These are phyloP conservation scores for Talaromyces adpressus DNA, from an alignment of 495 filamentous ascomycete species.

Conservation along the genomic window DNA sequence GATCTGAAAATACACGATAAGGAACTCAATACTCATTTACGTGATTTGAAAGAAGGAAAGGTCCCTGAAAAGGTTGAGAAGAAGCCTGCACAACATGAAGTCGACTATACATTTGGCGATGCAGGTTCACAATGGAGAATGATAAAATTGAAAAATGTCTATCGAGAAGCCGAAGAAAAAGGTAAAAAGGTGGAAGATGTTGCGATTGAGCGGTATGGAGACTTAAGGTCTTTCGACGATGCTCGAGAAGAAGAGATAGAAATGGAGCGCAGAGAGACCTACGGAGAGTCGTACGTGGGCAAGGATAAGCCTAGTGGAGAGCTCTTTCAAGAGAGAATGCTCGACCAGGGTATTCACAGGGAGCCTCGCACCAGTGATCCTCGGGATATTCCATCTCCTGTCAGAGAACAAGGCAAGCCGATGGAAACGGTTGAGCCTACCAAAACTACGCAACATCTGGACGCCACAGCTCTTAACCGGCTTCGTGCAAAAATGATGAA, in stretches of 20 bases:
- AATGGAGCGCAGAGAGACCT: slow-evolving; percentile 73
- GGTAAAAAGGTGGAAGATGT: slow-evolving; percentile 68
- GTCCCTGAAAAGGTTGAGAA: slow-evolving; percentile 42
- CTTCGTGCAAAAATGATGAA: slow-evolving; percentile 92
- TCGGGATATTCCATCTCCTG: slow-evolving; percentile 20
- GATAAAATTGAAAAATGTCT: slow-evolving; percentile 85
- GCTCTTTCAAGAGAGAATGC: slow-evolving; percentile 68
- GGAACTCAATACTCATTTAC: slow-evolving; percentile 72
- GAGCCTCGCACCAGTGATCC: slow-evolving; percentile 9
- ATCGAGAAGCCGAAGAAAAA: slow-evolving; percentile 68
- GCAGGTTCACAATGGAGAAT: slow-evolving; percentile 88
- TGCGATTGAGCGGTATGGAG: slow-evolving; percentile 74
- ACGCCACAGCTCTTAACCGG: slow-evolving; percentile 77
- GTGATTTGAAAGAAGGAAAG: slow-evolving; percentile 53
- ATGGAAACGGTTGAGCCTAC: slow-evolving; percentile 35
- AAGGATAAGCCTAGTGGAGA: slow-evolving; percentile 88
- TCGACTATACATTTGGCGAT: slow-evolving; percentile 86
- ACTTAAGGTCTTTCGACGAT: slow-evolving; percentile 80
- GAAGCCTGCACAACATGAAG: slow-evolving; percentile 51
- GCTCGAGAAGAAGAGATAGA: slow-evolving; percentile 94
- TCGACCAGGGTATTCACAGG: slow-evolving; percentile 39
- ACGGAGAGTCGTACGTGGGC: slow-evolving; percentile 78
- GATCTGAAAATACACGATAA: slow-evolving; percentile 72
- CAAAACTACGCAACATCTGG: slow-evolving; percentile 43
- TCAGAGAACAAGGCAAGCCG: slow-evolving; percentile 37